A percentile compares a stretch with the other conserved stretches of the same genome.
phyloP scores from a whole-genome alignment of 2,329 filamentous ascomycete species.

The Aschersonia sp. region DNA sequence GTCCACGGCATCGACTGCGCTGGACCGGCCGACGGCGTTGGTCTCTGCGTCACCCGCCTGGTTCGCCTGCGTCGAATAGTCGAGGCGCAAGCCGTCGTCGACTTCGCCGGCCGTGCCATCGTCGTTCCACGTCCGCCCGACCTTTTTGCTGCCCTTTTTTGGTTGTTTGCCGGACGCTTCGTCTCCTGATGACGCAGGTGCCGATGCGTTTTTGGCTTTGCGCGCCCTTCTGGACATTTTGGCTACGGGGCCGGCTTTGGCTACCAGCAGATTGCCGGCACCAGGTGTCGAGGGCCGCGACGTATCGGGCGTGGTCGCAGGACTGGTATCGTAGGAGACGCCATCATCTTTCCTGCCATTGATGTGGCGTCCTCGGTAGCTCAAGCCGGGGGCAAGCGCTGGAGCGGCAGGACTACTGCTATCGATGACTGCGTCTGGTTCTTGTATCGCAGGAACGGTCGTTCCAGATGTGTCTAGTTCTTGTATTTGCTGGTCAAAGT shows the following conservation, averaged over 20 bases:
- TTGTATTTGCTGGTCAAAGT: constrained; percentile 84
- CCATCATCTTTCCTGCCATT: constrained; percentile 18
- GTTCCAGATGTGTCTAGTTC: constrained; percentile 53
- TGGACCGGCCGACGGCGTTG: constrained; percentile 33
- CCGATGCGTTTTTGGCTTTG: constrained; percentile 50
- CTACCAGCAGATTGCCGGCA: constrained; percentile 48
- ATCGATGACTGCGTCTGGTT: constrained; percentile 15
- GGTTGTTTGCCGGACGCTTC: constrained; percentile 42
- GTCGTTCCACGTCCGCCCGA: constrained; percentile 82
- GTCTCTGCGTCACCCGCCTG: constrained; percentile 38
- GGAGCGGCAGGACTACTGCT: constrained; percentile 13
- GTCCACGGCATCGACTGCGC: constrained; percentile 59
- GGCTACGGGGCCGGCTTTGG: constrained; percentile 57
- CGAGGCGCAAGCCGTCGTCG: constrained; percentile 55
- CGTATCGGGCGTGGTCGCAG: constrained; percentile 54
- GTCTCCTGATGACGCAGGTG: constrained; percentile 67
- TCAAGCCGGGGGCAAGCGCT: constrained; percentile 21
- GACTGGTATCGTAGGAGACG: constrained; percentile 49
- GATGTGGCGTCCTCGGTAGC: constrained; percentile 22
- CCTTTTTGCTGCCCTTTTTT: constrained; percentile 52
- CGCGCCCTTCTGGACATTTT: constrained; percentile 72
- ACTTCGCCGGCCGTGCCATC: constrained; percentile 80
- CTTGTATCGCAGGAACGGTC: constrained; percentile 10
- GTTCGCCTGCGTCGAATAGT: constrained; percentile 64
- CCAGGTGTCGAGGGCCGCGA: constrained; percentile 69